Conservation (phyloP, 2,329 filamentous ascomycete species). For the Plenodomus biglobosus region DNA sequence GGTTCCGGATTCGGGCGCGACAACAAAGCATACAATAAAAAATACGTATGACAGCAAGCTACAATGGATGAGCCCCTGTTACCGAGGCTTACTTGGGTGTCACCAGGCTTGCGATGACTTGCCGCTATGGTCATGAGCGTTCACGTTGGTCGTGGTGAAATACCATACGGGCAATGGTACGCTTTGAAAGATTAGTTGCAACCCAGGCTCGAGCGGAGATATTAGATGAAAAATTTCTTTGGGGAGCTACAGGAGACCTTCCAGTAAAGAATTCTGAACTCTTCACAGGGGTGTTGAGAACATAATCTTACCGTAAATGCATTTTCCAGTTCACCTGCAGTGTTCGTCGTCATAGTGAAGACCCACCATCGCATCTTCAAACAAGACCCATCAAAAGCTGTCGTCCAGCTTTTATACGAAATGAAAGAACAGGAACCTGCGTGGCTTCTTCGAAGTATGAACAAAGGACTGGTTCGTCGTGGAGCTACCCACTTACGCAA, state of each 20-base stretch:
- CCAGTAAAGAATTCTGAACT: background rate
- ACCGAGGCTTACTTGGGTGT: background rate
- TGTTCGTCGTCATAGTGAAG: conserved; percentile 16
- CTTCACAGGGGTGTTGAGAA: no score
- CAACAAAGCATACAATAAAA: background rate
- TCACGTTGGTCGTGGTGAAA: no score
- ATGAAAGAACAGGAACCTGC: conserved; percentile 25
- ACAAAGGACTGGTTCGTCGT: conserved; percentile 27
- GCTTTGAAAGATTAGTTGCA: no score
- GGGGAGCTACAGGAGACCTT: background rate
- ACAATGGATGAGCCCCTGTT: background rate
- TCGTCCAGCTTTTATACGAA: conserved; percentile 28
- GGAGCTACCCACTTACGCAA: conserved; percentile 14
- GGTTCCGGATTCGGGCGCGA: background rate
- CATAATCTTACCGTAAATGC: background rate
- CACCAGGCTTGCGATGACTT: no score
- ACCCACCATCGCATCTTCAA: conserved; percentile 26
- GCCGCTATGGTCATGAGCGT: no score
- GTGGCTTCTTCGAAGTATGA: conserved; percentile 14
- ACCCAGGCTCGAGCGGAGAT: no score
- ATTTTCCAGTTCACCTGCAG: conserved; percentile 9
- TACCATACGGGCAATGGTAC: no score
- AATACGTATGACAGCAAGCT: background rate
- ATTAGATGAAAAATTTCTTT: background rate
- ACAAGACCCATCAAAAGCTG: conserved; percentile 13